phyloP scores from a whole-genome alignment of 768 basidiomycete species.

The Guyanaporus albipodus region DNA sequence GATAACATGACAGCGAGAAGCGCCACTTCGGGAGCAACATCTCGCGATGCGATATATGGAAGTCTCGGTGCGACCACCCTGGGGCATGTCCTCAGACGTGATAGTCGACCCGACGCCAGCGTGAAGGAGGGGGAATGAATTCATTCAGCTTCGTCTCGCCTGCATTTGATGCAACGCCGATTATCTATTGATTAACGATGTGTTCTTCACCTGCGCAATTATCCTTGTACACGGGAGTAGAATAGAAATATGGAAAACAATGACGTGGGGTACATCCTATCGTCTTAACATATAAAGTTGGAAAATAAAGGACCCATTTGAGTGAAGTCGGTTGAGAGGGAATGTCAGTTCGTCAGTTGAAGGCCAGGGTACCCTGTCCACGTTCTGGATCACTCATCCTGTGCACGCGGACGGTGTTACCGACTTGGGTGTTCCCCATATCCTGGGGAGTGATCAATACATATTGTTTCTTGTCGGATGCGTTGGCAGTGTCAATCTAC shows the following conservation, averaged over 20 bases:
- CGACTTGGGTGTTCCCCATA: slow-evolving; percentile 69
- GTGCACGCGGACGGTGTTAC: slow-evolving; percentile 67
- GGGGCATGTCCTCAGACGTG: slow-evolving; percentile 35
- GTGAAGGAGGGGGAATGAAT: slow-evolving; percentile 22
- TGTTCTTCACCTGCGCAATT: background rate
- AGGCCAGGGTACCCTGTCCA: slow-evolving; percentile 48
- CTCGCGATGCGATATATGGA: slow-evolving; percentile 28
- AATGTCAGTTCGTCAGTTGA: slow-evolving; percentile 12
- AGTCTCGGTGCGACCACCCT: slow-evolving; percentile 21
- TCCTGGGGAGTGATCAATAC: slow-evolving; percentile 96
- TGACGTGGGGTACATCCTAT: too few relatives aligned
- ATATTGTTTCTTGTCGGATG: slow-evolving; percentile 86
- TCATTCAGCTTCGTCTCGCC: too few relatives aligned
- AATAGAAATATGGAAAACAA: slow-evolving; percentile 7
- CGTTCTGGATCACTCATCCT: slow-evolving; percentile 79
- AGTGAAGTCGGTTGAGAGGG: slow-evolving; percentile 1
- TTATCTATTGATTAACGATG: background rate
- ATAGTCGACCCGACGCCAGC: slow-evolving; percentile 31
- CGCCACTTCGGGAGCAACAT: slow-evolving; percentile 33
- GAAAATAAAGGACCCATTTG: background rate
- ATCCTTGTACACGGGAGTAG: too few relatives aligned
- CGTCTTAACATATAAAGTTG: too few relatives aligned
- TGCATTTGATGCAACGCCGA: background rate
- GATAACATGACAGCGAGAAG: slow-evolving; percentile 13
- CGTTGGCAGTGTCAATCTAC: slow-evolving; percentile 86